These are phyloP conservation scores for Leishmania guyanensis DNA, from an alignment of 208 protist genomes.

Conservation along the genomic window DNA sequence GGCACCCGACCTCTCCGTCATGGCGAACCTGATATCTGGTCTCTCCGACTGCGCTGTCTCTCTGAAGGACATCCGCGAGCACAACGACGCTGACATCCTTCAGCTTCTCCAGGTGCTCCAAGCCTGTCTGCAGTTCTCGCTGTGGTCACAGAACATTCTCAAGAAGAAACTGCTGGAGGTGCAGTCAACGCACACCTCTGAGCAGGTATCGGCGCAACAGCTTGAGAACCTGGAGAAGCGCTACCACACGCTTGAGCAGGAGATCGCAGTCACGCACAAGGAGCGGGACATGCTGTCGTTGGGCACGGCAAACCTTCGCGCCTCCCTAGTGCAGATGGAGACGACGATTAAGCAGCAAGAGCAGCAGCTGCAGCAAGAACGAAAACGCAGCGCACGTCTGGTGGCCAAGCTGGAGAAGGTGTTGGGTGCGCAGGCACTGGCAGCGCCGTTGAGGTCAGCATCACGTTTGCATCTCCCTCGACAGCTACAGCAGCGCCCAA, in stretches of 20 bases:
- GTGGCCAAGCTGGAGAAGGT: slow-evolving; percentile 40
- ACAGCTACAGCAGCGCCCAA: neutral
- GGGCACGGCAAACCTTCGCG: slow-evolving; percentile 42
- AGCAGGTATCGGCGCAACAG: slow-evolving; percentile 46
- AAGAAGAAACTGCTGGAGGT: slow-evolving; percentile 60
- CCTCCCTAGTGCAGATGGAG: slow-evolving; percentile 45
- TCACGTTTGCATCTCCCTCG: neutral
- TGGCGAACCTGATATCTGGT: slow-evolving; percentile 67
- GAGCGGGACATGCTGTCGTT: slow-evolving; percentile 60
- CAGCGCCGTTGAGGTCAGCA: neutral
- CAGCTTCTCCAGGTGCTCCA: slow-evolving; percentile 75
- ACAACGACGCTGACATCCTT: slow-evolving; percentile 56
- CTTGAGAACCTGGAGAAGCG: slow-evolving; percentile 55
- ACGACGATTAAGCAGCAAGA: slow-evolving; percentile 51
- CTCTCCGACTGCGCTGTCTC: slow-evolving; percentile 42
- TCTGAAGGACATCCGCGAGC: slow-evolving; percentile 31
- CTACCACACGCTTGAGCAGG: slow-evolving; percentile 26
- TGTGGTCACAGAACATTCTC: slow-evolving; percentile 84
- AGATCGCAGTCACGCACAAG: slow-evolving; percentile 28
- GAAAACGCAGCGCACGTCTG: slow-evolving; percentile 37
- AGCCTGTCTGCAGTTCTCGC: slow-evolving; percentile 72
- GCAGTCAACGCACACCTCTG: slow-evolving; percentile 46
- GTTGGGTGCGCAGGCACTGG: slow-evolving; percentile 10
- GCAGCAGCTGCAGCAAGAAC: slow-evolving; percentile 53
- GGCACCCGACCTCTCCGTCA: slow-evolving; percentile 62